Conservation (phyloP, 805 yeast species). For the Soucietia sequanensis region DNA sequence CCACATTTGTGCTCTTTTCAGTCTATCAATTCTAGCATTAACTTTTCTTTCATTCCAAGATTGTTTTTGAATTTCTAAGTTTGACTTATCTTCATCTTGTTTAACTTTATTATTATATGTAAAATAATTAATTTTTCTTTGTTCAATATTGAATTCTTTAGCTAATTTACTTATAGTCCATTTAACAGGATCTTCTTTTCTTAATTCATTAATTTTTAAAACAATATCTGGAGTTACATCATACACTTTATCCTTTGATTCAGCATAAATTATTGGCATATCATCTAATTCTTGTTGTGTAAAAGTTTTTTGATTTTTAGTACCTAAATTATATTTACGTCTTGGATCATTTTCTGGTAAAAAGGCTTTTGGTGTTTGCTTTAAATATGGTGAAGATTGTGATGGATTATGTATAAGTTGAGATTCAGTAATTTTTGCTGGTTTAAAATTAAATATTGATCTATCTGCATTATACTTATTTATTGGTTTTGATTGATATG, state of each 20-base stretch:
- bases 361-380: slow-evolving; percentile 69
- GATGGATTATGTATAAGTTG: slow-evolving; percentile 60
- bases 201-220: slow-evolving; percentile 53
- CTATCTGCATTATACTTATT: slow-evolving; percentile 58
- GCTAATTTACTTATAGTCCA: slow-evolving; percentile 69
- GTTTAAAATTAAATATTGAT: slow-evolving; percentile 66
- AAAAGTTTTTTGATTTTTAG: slow-evolving; percentile 22
- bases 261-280: slow-evolving; percentile 40
- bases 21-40: slow-evolving; percentile 54
- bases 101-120: slow-evolving; percentile 45
- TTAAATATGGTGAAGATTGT: slow-evolving; percentile 45
- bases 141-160: slow-evolving; percentile 53
- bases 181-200: slow-evolving; percentile 55
- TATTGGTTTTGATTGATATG: slow-evolving; percentile 42
- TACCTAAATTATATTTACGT: slow-evolving; percentile 27
- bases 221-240: slow-evolving; percentile 58
- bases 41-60: slow-evolving; percentile 49
- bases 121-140: slow-evolving; percentile 33
- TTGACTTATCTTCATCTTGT: slow-evolving; percentile 42
- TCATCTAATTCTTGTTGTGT: slow-evolving; percentile 32
- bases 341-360: slow-evolving; percentile 64
- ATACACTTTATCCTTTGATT: slow-evolving; percentile 43
- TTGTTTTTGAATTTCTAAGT: slow-evolving; percentile 45
- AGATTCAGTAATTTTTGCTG: slow-evolving; percentile 53
- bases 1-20: slow-evolving; percentile 62